These are phyloP conservation scores for Monosporascus sp. DNA, from an alignment of 2,329 filamentous ascomycete genomes.

Conservation along the genomic window DNA sequence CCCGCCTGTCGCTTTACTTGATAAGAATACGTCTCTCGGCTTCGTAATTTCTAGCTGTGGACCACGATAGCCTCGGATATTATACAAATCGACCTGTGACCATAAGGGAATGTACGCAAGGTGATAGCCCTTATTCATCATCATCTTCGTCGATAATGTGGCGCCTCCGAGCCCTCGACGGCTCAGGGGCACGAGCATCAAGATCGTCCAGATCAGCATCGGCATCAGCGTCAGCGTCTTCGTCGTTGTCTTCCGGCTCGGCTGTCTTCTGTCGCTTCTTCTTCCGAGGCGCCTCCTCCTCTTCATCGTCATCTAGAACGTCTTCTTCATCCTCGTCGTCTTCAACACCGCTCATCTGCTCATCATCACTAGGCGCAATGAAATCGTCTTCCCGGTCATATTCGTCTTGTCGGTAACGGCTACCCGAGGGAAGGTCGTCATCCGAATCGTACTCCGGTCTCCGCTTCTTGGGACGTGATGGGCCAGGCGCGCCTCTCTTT, in stretches of 20 bases:
- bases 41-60: no score
- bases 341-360: slow-evolving; percentile 48
- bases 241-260: slow-evolving; percentile 38
- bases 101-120: neutral
- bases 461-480: slow-evolving; percentile 46
- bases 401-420: slow-evolving; percentile 58
- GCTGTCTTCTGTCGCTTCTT: slow-evolving; percentile 52
- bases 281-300: slow-evolving; percentile 37
- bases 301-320: slow-evolving; percentile 44
- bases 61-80: no score
- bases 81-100: no score
- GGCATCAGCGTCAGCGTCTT: slow-evolving; percentile 29
- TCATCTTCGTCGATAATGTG: slow-evolving; percentile 59
- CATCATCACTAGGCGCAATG: slow-evolving; percentile 69
- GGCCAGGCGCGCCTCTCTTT: slow-evolving; percentile 48
- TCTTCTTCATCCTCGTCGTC: slow-evolving; percentile 60
- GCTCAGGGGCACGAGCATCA: slow-evolving; percentile 32
- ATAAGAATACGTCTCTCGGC: no score
- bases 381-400: slow-evolving; percentile 80
- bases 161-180: slow-evolving; percentile 43
- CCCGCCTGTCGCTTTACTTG: no score
- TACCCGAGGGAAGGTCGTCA: slow-evolving; percentile 60
- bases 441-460: slow-evolving; percentile 70
- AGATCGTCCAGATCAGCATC: slow-evolving; percentile 51
- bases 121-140: slow-evolving; percentile 30